Percentiles rank a stretch among this genome's conserved stretches.
phyloP scores from a whole-genome alignment of 306 rosid species.

The Ochetophila trinervis region DNA sequence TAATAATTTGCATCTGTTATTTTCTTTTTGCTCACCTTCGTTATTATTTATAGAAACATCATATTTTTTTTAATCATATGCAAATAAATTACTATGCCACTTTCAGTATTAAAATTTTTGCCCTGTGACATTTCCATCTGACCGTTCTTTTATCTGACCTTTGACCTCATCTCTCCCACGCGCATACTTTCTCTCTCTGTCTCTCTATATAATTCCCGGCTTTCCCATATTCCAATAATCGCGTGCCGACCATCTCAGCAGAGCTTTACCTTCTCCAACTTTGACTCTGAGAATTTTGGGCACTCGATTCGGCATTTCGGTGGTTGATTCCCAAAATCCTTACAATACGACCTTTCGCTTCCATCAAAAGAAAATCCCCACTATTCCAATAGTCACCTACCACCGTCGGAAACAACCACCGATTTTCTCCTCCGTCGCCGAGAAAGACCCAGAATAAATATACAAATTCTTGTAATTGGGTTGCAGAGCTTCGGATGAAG shows the following conservation, averaged over 20 bases:
- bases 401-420: background rate
- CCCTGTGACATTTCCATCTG: slow-evolving; percentile 13
- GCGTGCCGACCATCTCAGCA: background rate
- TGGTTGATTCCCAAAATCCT: too few relatives aligned
- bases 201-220: background rate
- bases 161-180: background rate
- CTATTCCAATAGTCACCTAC: background rate
- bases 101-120: too few relatives aligned
- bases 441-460: background rate
- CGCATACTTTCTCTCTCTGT: background rate
- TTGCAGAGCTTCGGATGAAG: slow-evolving; percentile 12
- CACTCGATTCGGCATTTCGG: too few relatives aligned
- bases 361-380: too few relatives aligned
- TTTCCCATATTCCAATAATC: background rate
- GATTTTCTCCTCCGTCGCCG: background rate
- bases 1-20: too few relatives aligned
- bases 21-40: too few relatives aligned
- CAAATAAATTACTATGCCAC: too few relatives aligned
- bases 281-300: background rate
- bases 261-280: background rate
- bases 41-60: too few relatives aligned
- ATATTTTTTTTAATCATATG: too few relatives aligned
- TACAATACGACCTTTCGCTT: too few relatives aligned
- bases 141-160: slow-evolving; percentile 19
- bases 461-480: background rate